Evolutionary conservation across 2,329 filamentous ascomycete species (phyloP).

Genomic region (Exophiala sp.): DNA sequence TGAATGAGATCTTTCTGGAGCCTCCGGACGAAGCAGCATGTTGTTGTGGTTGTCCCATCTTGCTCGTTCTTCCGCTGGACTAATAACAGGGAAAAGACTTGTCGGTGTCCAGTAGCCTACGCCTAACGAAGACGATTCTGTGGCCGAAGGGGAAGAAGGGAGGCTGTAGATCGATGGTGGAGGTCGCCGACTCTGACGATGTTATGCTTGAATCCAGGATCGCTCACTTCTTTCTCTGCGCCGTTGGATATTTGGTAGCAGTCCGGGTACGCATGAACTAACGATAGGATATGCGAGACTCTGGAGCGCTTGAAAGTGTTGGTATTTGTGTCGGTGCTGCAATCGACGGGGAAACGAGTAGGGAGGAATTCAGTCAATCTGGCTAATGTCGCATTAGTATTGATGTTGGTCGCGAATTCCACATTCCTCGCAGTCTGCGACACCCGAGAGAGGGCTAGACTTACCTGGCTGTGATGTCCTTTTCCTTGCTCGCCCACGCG

Average conservation of each 20-base stretch:
- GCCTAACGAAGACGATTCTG: not conserved
- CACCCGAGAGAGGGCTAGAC: constrained; percentile 2
- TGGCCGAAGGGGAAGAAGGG: not conserved
- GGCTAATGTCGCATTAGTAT: constrained; percentile 2
- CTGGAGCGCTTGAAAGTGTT: not conserved
- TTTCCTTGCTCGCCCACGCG: constrained; percentile 2
- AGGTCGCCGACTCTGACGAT: no score
- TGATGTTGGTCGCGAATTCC: constrained; percentile 3
- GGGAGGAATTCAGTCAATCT: constrained; percentile 1
- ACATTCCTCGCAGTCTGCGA: constrained; percentile 13
- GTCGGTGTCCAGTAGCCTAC: not conserved
- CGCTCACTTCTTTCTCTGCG: not conserved
- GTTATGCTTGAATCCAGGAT: no score
- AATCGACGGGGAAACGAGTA: not conserved
- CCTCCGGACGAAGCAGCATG: constrained; percentile 49
- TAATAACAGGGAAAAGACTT: not conserved
- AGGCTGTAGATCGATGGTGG: not conserved
- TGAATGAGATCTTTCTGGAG: constrained; percentile 95
- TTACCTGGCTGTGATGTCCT: constrained; percentile 3
- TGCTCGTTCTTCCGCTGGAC: constrained; percentile 10
- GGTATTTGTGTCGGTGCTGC: not conserved
- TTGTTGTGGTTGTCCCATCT: constrained; percentile 41
- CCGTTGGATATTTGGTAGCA: not conserved
- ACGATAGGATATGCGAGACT: not conserved
- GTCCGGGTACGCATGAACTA: not conserved